Percentiles rank a stretch among this genome's conserved stretches.
phyloP scores from a whole-genome alignment of 169 alveolate genomes.

The Plasmodium falciparum region DNA sequence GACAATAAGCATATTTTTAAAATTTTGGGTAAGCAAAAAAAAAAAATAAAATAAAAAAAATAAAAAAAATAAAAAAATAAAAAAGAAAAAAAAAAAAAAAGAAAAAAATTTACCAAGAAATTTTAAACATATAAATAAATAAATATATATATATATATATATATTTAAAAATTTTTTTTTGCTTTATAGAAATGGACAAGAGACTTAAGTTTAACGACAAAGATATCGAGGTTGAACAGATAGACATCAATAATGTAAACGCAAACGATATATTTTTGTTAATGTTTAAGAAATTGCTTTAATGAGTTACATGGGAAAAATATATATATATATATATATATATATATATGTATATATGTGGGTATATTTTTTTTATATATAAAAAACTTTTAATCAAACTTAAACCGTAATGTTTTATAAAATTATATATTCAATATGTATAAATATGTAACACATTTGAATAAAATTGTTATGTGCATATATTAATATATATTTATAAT shows the following conservation, averaged over 20 bases:
- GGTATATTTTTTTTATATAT: neutral
- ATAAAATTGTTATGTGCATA: too few species aligned
- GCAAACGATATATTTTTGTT: slow-evolving; percentile 74
- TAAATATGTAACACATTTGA: too few species aligned
- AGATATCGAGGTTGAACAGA: slow-evolving; percentile 42
- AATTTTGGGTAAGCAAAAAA: slow-evolving; percentile 19
- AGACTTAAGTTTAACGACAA: slow-evolving; percentile 26
- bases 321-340: neutral
- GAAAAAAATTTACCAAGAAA: too few species aligned
- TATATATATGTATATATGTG: neutral
- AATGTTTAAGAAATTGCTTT: slow-evolving; percentile 38
- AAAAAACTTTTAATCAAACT: too few species aligned
- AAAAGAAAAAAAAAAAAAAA: neutral
- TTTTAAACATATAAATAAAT: too few species aligned
- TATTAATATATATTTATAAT: too few species aligned
- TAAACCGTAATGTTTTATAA: too few species aligned
- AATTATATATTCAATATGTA: too few species aligned
- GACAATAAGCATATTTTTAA: slow-evolving; percentile 42
- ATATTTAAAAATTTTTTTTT: neutral
- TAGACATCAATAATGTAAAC: slow-evolving; percentile 50
- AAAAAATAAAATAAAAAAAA: neutral
- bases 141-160: neutral
- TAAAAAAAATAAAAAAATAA: neutral
- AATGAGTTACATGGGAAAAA: neutral
- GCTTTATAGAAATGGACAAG: slow-evolving; percentile 33